phyloP scores from a whole-genome alignment of 129 eudicot genomes.

The Kitagawia praeruptora region DNA sequence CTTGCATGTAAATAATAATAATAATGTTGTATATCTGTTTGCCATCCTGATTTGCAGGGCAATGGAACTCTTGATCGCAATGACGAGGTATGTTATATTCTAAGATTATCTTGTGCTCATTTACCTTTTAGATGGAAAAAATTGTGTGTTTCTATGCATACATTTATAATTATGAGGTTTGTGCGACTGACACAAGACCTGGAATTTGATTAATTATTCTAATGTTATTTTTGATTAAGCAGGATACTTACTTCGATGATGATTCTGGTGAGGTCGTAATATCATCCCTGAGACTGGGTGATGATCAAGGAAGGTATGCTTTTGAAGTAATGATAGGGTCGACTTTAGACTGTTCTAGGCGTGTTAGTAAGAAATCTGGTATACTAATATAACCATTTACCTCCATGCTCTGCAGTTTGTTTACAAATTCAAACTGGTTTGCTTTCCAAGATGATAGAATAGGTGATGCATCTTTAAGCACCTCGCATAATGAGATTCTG shows the following conservation, averaged over 20 bases:
- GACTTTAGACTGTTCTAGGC: not conserved
- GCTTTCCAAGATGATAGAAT: constrained; percentile 60
- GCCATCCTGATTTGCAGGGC: constrained; percentile 39
- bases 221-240: constrained; percentile 13
- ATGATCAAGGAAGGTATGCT: constrained; percentile 78
- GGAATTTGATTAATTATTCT: not conserved
- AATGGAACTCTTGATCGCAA: constrained; percentile 65
- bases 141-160: not conserved
- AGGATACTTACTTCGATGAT: constrained; percentile 87
- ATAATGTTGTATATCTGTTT: not conserved
- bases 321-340: not conserved
- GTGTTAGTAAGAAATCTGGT: not conserved
- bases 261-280: constrained; percentile 89
- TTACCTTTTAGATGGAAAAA: not conserved
- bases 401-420: constrained; percentile 49
- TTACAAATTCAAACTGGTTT: constrained; percentile 96
- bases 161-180: not conserved
- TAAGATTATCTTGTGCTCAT: not conserved
- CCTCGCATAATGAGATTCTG: constrained; percentile 41
- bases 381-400: not conserved
- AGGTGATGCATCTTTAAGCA: constrained; percentile 34
- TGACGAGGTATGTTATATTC: constrained; percentile 59
- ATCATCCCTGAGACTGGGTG: constrained; percentile 84
- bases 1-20: not conserved
- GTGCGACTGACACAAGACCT: not conserved